Evolutionary conservation across 2,329 filamentous ascomycete genomes (phyloP).

Genomic region (Sporothrix euskadiensis): DNA sequence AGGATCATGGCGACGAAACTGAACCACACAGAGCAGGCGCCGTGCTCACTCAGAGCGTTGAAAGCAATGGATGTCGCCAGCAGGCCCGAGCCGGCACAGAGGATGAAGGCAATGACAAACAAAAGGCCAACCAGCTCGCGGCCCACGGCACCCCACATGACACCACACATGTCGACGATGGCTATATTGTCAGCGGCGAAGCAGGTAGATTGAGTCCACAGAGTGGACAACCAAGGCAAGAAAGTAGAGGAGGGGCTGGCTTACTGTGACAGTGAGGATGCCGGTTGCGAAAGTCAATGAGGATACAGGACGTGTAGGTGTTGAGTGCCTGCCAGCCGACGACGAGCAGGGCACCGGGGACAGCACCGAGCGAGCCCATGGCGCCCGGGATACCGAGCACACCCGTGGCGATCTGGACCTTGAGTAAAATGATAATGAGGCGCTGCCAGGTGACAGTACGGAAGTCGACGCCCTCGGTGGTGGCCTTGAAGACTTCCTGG

Average conservation of each 20-base stretch:
- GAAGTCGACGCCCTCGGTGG: constrained; percentile 45
- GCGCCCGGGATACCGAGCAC: constrained; percentile 61
- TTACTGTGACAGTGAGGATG: constrained; percentile 43
- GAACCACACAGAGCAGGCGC: constrained; percentile 44
- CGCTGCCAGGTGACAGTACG: constrained; percentile 51
- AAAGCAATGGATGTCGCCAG: constrained; percentile 64
- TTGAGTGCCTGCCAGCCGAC: constrained; percentile 57
- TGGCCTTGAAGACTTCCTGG: constrained; percentile 49
- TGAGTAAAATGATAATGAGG: constrained; percentile 51
- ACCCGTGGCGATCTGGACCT: constrained; percentile 53
- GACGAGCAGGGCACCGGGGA: constrained; percentile 79
- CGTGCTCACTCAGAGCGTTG: constrained; percentile 53
- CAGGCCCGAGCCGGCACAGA: constrained; percentile 54
- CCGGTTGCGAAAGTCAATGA: constrained; percentile 41
- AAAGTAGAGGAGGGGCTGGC: background rate
- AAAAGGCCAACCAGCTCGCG: constrained; percentile 56
- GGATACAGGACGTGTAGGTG: constrained; percentile 41
- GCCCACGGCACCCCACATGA: constrained; percentile 52
- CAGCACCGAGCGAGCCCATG: constrained; percentile 78
- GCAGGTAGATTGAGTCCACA: background rate
- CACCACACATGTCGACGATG: constrained; percentile 57
- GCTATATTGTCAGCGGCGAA: constrained; percentile 25
- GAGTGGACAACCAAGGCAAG: background rate
- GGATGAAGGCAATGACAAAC: constrained; percentile 52
- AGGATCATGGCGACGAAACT: constrained; percentile 56